phyloP scores from a whole-genome alignment of 345 rosid genomes.

The Arabis hirsuta region DNA sequence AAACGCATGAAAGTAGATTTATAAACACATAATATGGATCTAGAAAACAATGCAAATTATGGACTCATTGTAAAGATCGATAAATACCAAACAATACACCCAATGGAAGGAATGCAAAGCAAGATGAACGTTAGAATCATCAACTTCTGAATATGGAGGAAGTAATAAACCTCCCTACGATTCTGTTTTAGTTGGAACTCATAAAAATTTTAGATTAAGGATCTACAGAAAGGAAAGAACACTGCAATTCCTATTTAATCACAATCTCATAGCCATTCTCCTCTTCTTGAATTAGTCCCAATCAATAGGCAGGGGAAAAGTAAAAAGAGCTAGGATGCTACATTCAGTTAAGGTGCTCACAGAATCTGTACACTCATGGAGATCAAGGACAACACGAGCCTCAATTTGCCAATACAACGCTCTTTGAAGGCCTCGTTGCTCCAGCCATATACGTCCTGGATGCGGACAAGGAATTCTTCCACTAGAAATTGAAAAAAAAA shows the following conservation, averaged over 20 bases:
- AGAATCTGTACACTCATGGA: slow-evolving; percentile 67
- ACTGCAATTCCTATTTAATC: neutral
- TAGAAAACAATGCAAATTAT: no score
- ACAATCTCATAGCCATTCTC: neutral
- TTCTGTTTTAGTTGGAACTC: neutral
- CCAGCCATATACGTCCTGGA: slow-evolving; percentile 96
- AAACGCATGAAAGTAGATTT: neutral
- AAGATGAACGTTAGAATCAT: neutral
- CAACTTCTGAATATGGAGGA: neutral
- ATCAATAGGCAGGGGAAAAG: neutral
- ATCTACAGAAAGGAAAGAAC: neutral
- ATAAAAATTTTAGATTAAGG: neutral
- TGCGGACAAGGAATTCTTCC: slow-evolving; percentile 92
- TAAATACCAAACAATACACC: neutral
- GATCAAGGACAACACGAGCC: slow-evolving; percentile 96
- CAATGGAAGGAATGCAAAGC: neutral
- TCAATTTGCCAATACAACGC: slow-evolving; percentile 98
- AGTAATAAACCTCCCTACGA: neutral
- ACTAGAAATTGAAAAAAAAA: slow-evolving; percentile 42
- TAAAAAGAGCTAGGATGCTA: neutral
- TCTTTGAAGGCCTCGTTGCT: slow-evolving; percentile 93
- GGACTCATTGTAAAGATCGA: neutral
- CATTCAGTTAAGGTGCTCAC: slow-evolving; percentile 47
- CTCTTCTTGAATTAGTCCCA: neutral
- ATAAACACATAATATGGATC: no score